These are phyloP conservation scores for Candida silvatica DNA, from an alignment of 805 yeast species.

Conservation along the genomic window DNA sequence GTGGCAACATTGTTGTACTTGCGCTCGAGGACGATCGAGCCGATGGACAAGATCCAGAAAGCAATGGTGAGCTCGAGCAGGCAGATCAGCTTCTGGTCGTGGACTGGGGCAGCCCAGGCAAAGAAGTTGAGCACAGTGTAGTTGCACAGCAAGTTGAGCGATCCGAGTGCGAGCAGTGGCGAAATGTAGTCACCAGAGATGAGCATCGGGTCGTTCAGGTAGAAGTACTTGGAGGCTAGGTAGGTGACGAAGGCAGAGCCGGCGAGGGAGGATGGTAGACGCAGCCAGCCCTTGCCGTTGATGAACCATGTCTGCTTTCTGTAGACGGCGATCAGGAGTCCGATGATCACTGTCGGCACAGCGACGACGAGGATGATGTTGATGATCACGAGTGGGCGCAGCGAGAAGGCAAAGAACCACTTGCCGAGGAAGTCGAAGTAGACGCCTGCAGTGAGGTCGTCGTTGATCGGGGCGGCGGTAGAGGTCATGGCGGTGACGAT, in stretches of 20 bases:
- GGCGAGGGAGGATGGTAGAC: slow-evolving; percentile 52
- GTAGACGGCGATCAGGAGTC: slow-evolving; percentile 37
- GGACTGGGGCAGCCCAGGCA: slow-evolving; percentile 36
- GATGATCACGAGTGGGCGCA: slow-evolving; percentile 36
- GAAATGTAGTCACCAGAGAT: slow-evolving; percentile 41
- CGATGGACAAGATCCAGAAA: slow-evolving; percentile 49
- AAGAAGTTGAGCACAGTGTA: slow-evolving; percentile 44
- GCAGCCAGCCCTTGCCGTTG: slow-evolving; percentile 34
- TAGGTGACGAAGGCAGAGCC: slow-evolving; percentile 33
- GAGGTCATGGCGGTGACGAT: slow-evolving; percentile 38
- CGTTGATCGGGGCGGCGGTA: slow-evolving; percentile 23
- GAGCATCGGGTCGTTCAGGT: slow-evolving; percentile 36
- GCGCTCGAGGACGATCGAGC: slow-evolving; percentile 40
- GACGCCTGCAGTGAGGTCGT: slow-evolving; percentile 36
- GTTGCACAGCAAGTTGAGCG: slow-evolving; percentile 43
- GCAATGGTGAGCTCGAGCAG: slow-evolving; percentile 45
- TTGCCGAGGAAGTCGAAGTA: slow-evolving; percentile 58
- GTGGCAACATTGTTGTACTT: slow-evolving; percentile 46
- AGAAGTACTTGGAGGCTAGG: slow-evolving; percentile 31
- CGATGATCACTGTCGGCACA: slow-evolving; percentile 44
- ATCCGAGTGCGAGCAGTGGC: slow-evolving; percentile 41
- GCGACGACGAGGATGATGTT: slow-evolving; percentile 44
- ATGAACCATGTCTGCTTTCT: slow-evolving; percentile 41
- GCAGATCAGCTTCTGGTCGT: slow-evolving; percentile 51
- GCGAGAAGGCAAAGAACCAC: slow-evolving; percentile 46